phyloP scores from a whole-genome alignment of 306 rosid species.

The Prunus fruticosa region DNA sequence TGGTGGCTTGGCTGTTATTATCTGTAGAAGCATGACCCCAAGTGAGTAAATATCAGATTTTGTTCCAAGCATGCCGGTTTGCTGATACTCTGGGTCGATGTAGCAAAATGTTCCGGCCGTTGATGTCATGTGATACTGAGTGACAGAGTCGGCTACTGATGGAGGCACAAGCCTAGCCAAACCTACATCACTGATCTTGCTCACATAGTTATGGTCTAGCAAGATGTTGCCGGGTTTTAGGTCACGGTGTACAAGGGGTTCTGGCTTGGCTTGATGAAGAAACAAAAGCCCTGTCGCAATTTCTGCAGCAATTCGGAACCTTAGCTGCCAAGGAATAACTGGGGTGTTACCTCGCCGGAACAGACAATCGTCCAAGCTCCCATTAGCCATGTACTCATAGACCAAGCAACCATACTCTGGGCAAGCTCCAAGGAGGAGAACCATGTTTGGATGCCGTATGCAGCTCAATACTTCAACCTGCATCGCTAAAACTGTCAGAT shows the following conservation, averaged over 20 bases:
- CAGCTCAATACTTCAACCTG: constrained; percentile 50
- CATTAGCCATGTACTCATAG: constrained; percentile 56
- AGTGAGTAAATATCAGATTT: constrained; percentile 28
- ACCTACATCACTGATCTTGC: constrained; percentile 7
- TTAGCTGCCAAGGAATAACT: constrained; percentile 42
- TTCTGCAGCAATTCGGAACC: constrained; percentile 20
- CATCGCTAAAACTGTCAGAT: neutral
- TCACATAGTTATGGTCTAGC: no score
- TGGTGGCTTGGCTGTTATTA: constrained; percentile 24
- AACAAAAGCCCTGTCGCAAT: constrained; percentile 16
- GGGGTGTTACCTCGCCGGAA: constrained; percentile 25
- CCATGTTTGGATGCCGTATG: constrained; percentile 59
- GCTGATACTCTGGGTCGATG: constrained; percentile 24
- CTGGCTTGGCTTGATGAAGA: constrained; percentile 18
- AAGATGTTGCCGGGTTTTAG: no score
- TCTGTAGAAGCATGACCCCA: constrained; percentile 23
- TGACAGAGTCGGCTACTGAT: constrained; percentile 10
- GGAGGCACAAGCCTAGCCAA: constrained; percentile 26
- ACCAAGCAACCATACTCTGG: constrained; percentile 57
- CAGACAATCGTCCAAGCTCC: constrained; percentile 54
- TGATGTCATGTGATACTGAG: constrained; percentile 28
- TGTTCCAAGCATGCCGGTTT: constrained; percentile 22
- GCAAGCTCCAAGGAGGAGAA: constrained; percentile 62
- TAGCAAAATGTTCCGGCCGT: constrained; percentile 29
- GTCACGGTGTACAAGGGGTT: constrained; percentile 1